Evolutionary conservation across 2,329 filamentous ascomycete species (phyloP).

Genomic region (Orbilia blumenaviensis): DNA sequence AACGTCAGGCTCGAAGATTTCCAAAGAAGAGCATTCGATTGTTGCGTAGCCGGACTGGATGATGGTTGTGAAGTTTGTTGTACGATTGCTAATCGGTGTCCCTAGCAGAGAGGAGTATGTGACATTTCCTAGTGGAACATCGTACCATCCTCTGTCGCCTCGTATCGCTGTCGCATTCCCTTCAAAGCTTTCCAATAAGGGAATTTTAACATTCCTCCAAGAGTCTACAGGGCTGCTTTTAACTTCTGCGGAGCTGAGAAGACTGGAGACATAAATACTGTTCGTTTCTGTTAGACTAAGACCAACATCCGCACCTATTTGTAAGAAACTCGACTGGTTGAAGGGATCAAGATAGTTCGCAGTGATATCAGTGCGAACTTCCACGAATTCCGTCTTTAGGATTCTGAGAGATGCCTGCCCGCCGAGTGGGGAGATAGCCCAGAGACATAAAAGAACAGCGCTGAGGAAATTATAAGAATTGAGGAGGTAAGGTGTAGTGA

Average conservation of each 20-base stretch:
- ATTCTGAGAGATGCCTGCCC: constrained; percentile 47
- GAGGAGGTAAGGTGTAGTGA: constrained; percentile 36
- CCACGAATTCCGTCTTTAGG: constrained; percentile 24
- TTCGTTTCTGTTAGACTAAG: constrained; percentile 14
- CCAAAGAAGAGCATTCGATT: constrained; percentile 31
- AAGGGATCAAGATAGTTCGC: constrained; percentile 41
- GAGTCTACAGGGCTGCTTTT: constrained; percentile 35
- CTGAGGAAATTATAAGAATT: constrained; percentile 39
- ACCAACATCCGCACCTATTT: constrained; percentile 25
- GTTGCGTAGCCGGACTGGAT: constrained; percentile 40
- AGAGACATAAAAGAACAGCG: constrained; percentile 30
- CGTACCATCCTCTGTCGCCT: constrained; percentile 21
- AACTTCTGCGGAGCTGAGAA: constrained; percentile 35
- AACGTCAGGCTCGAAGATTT: constrained; percentile 1
- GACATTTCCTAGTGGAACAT: constrained; percentile 21
- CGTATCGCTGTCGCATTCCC: neutral
- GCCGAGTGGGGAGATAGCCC: constrained; percentile 36
- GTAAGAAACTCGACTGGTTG: constrained; percentile 33
- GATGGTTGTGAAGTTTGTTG: constrained; percentile 23
- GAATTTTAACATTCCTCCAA: constrained; percentile 45
- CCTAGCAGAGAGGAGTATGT: constrained; percentile 37
- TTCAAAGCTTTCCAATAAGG: constrained; percentile 32
- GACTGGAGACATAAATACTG: constrained; percentile 39
- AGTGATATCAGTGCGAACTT: constrained; percentile 2
- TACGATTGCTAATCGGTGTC: constrained; percentile 7